These are phyloP conservation scores for Calonectria hawksworthii DNA, from an alignment of 2,329 filamentous ascomycete genomes.

Conservation along the genomic window DNA sequence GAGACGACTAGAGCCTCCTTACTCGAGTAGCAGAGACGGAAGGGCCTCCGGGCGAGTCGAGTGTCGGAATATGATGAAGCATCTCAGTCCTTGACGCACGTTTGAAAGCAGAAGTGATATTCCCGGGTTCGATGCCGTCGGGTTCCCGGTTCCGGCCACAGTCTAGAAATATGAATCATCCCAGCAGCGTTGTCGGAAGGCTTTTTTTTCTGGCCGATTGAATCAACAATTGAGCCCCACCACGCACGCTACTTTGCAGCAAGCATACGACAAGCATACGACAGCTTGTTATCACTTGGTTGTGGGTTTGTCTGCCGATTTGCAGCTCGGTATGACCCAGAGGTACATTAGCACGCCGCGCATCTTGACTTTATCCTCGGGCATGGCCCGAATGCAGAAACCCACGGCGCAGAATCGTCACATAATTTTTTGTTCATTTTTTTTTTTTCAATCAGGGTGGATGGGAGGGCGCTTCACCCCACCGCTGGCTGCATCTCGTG, in stretches of 20 bases:
- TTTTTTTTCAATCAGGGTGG: background rate
- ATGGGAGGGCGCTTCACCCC: slow-evolving; percentile 17
- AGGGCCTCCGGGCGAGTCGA: slow-evolving; percentile 2
- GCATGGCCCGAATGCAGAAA: slow-evolving; percentile 11
- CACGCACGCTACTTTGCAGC: slow-evolving; percentile 2
- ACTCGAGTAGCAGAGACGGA: slow-evolving; percentile 5
- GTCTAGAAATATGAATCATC: slow-evolving; percentile 25
- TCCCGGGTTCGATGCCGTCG: slow-evolving; percentile 5
- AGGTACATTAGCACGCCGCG: slow-evolving; percentile 1
- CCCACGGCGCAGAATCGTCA: background rate
- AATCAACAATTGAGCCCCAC: slow-evolving; percentile 23
- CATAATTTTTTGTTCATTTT: background rate
- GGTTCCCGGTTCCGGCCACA: slow-evolving; percentile 19
- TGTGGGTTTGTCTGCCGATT: slow-evolving; percentile 5
- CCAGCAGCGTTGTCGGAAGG: slow-evolving; percentile 27
- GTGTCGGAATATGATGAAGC: slow-evolving; percentile 18
- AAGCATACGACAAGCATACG: slow-evolving; percentile 3
- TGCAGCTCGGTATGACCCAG: slow-evolving; percentile 7
- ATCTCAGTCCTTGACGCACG: background rate
- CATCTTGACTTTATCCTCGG: slow-evolving; percentile 5
- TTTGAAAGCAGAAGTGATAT: background rate
- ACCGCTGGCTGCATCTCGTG: slow-evolving; percentile 8
- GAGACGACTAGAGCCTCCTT: slow-evolving; percentile 8
- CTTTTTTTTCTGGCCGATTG: slow-evolving; percentile 11
- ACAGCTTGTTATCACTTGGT: slow-evolving; percentile 12